Base-by-base conservation (phyloP, 2,329 filamentous ascomycete species). In the Parasarocladium wereldwijsianum region DNA sequence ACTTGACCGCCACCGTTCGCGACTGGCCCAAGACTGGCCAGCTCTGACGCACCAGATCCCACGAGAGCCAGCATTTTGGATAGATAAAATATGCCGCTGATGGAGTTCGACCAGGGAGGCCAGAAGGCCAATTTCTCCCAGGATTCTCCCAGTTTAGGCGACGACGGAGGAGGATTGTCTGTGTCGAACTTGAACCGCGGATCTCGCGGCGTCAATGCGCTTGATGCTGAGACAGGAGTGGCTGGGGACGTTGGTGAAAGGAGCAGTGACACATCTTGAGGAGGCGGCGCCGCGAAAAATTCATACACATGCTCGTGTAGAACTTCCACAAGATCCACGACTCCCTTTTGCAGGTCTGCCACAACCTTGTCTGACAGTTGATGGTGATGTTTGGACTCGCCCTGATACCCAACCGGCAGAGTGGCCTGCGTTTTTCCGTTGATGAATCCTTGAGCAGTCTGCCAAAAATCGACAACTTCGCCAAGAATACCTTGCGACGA, bases 51-150 rank as follows among this genome's bases (percentile, higher is more conserved):
- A 3, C 81, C 86, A 3, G 78, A 78, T n/a, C 87, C 85, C 4
- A 98, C 72, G 3, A 94, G 61, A 1, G 75, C 64, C 14, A 96
- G 61, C 48, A 90, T 77, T 48, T 80, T 84, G 29, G 80, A 75
- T 5, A 98, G 65, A 45, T 93, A 94, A 49, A 93, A 73, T 2
- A 87, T 82, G n/a, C 82, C 87, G 34, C 85, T 92, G 15, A 96
- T 60, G 0, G 86, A 86, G 46, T 94, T 96, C 2, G 85, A 81
- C 56, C 81, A 78, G 0, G 87, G 90, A 4, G 87, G 86, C 86
- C 87, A 96, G 52, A 96, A 98, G 0, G 86, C 87, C 51, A 90
- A 73, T 56, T 87, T 79, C 46, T 96, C 90, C 84, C 85, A 96
- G 0, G 76, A 60, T 42, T 93, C 84, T 5, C 86, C 87, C 25